Evolutionary conservation across 352 stramenopile genomes (phyloP).

Genomic region (Halophytophthora batemanensis): DNA sequence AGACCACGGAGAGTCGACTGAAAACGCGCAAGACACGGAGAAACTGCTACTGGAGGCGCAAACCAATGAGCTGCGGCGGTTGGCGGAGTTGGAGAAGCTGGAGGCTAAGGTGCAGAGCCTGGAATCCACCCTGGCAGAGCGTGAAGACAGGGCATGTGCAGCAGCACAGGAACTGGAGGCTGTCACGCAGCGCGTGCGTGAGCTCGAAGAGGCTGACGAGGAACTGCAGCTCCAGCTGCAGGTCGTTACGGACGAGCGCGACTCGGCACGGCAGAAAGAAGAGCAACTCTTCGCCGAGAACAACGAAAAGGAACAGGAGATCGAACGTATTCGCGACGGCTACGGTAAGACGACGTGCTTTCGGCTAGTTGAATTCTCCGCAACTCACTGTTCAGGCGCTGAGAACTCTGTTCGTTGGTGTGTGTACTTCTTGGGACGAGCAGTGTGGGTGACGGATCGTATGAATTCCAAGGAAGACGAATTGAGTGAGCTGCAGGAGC

Average conservation of each 20-base stretch:
- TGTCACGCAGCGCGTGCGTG: constrained; percentile 34
- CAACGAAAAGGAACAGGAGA: constrained; percentile 87
- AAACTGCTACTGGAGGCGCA: constrained; percentile 63
- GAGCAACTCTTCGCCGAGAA: constrained; percentile 80
- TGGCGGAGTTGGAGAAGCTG: constrained; percentile 71
- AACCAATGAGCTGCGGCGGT: constrained; percentile 63
- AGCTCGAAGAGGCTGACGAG: constrained; percentile 71
- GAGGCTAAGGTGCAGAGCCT: constrained; percentile 52
- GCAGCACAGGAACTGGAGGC: constrained; percentile 40
- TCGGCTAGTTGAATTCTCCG: constrained; percentile 6
- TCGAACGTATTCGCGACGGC: constrained; percentile 82
- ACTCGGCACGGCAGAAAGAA: constrained; percentile 79
- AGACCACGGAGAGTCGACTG: constrained; percentile 13
- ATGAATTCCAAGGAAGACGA: constrained; percentile 90
- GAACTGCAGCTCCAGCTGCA: constrained; percentile 79
- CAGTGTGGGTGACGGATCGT: constrained; percentile 85
- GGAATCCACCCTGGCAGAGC: constrained; percentile 40
- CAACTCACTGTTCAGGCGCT: not conserved
- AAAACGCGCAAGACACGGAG: constrained; percentile 36
- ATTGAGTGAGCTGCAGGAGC: constrained; percentile 78
- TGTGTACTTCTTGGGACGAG: constrained; percentile 3
- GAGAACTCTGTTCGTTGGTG: constrained; percentile 2
- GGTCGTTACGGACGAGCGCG: constrained; percentile 80
- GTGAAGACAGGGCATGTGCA: constrained; percentile 19
- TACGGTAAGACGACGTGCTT: constrained; percentile 45